Evolutionary conservation across 1,284 basidiomycete genomes (phyloP).

Genomic region (Heterobasidion irregulare): DNA sequence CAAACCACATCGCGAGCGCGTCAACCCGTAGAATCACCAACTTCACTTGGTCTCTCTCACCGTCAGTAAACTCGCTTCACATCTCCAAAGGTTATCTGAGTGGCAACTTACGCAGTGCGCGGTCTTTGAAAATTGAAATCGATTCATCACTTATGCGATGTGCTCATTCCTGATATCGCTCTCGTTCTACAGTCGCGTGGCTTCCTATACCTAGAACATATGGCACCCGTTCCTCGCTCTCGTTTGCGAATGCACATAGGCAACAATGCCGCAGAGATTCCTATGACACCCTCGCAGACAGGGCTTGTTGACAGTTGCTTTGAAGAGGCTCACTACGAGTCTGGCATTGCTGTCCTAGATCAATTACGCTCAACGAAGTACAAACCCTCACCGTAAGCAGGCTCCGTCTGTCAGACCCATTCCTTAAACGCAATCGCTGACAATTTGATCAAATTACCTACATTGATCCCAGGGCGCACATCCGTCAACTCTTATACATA

Average conservation of each 20-base stretch:
- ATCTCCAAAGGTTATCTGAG: too few species aligned
- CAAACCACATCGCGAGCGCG: not conserved
- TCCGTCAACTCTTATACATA: conserved; percentile 62
- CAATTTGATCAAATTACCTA: conserved; percentile 1
- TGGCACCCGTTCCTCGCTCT: not conserved
- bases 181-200: too few species aligned
- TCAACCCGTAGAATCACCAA: too few species aligned
- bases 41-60: not conserved
- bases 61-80: too few species aligned
- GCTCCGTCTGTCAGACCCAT: not conserved
- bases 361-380: conserved; percentile 47
- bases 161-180: too few species aligned
- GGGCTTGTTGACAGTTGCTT: conserved; percentile 59
- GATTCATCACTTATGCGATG: too few species aligned
- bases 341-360: conserved; percentile 50
- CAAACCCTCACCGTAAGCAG: conserved; percentile 45
- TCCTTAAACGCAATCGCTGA: not conserved
- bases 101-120: too few species aligned
- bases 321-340: conserved; percentile 66
- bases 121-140: too few species aligned
- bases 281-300: conserved; percentile 47
- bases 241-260: not conserved
- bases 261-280: conserved; percentile 25
- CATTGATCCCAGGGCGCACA: conserved; percentile 35
- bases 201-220: not conserved